Percentiles rank a stretch among this genome's conserved stretches.
Evolutionary conservation across 177 flowering plant genomes (phyloP).

Genomic region (Vitis hybrid): DNA sequence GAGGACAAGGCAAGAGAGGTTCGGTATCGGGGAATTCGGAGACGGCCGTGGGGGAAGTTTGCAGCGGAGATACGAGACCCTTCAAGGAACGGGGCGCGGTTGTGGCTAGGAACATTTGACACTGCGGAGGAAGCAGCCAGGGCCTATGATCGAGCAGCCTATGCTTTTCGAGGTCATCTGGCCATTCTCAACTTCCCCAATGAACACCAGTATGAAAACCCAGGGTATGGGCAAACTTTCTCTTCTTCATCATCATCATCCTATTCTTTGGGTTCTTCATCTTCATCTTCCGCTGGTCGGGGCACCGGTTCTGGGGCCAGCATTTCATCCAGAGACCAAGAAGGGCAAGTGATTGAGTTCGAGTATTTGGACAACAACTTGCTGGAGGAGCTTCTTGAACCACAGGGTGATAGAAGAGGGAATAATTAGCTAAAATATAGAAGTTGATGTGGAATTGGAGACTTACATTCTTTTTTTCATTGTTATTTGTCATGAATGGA

Average conservation of each 20-base stretch:
- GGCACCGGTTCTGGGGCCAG: neutral
- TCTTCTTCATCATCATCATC: neutral
- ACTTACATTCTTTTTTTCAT: too few species aligned
- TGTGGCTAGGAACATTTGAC: slow-evolving; percentile 43
- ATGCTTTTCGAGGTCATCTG: slow-evolving; percentile 28
- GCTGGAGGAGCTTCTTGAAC: slow-evolving; percentile 37
- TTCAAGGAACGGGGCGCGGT: slow-evolving; percentile 32
- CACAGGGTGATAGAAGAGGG: neutral
- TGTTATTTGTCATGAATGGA: too few species aligned
- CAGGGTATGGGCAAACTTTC: neutral
- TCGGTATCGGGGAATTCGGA: slow-evolving; percentile 39
- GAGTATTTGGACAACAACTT: slow-evolving; percentile 36
- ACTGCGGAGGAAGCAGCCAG: slow-evolving; percentile 45
- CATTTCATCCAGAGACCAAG: neutral
- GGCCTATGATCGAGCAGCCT: slow-evolving; percentile 48
- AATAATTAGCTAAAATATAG: neutral
- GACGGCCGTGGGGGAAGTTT: slow-evolving; percentile 44
- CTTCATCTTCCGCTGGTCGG: slow-evolving; percentile 8
- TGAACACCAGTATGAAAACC: slow-evolving; percentile 19
- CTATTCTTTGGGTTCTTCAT: neutral
- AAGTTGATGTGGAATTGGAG: neutral
- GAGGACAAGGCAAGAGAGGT: slow-evolving; percentile 3
- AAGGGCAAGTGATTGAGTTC: slow-evolving; percentile 28
- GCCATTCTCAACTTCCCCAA: slow-evolving; percentile 45
- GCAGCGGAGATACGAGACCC: slow-evolving; percentile 54